Evolutionary conservation across 352 stramenopile genomes (phyloP).

Genomic region (Pythium phragmiticola): DNA sequence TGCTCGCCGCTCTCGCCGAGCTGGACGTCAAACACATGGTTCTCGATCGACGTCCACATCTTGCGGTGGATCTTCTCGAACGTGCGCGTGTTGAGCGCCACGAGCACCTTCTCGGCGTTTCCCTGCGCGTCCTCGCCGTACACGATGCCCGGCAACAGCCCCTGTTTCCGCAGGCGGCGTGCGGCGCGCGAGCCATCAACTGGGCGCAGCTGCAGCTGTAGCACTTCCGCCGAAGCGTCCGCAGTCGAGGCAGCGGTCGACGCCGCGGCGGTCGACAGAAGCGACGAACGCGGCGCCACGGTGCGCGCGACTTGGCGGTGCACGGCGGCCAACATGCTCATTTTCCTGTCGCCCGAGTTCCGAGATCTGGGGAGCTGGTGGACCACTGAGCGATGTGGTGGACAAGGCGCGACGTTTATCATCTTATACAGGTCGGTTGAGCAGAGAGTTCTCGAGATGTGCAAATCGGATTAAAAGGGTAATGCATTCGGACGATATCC

Average conservation of each 20-base stretch:
- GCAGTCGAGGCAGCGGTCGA: conserved; percentile 13
- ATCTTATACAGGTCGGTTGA: conserved; percentile 12
- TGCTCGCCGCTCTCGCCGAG: conserved; percentile 46
- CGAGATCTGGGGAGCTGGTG: conserved; percentile 2
- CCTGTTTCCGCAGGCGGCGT: conserved; percentile 79
- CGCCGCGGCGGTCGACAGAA: conserved; percentile 46
- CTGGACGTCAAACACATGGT: conserved; percentile 86
- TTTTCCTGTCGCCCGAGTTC: conserved; percentile 17
- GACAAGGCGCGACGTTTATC: conserved; percentile 15
- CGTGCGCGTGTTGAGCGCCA: conserved; percentile 63
- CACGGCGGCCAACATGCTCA: conserved; percentile 32
- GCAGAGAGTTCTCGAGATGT: not conserved
- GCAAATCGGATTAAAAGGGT: conserved; percentile 19
- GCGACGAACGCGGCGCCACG: conserved; percentile 26
- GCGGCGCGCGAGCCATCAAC: conserved; percentile 72
- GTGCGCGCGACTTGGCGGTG: conserved; percentile 33
- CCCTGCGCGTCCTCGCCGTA: conserved; percentile 81
- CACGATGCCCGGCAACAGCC: conserved; percentile 75
- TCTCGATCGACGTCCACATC: conserved; percentile 84
- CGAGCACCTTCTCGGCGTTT: conserved; percentile 66
- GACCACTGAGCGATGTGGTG: conserved; percentile 30
- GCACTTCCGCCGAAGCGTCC: conserved; percentile 25
- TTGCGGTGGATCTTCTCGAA: conserved; percentile 87
- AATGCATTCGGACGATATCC: conserved; percentile 1
- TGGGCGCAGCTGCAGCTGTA: conserved; percentile 65